Evolutionary conservation across 345 rosid genomes (phyloP).

Genomic region (Syzygium grande): DNA sequence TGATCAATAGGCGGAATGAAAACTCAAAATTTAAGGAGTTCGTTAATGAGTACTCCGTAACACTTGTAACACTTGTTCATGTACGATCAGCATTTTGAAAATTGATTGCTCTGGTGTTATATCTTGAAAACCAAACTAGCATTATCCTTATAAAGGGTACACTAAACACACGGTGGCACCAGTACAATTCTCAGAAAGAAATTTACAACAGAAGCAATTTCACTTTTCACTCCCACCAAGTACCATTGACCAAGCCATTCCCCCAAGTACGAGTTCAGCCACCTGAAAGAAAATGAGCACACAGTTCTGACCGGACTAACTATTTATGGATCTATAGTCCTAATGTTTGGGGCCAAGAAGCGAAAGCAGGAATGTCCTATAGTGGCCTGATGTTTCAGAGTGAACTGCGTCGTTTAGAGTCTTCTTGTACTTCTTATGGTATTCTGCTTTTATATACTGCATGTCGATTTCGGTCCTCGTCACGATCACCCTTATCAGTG

Average conservation of each 20-base stretch:
- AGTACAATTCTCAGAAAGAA: neutral
- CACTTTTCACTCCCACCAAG: neutral
- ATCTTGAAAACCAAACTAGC: neutral
- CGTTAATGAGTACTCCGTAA: neutral
- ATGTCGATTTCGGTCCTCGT: conserved; percentile 68
- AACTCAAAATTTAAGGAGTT: neutral
- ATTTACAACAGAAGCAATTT: neutral
- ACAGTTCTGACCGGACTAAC: neutral
- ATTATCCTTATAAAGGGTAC: neutral
- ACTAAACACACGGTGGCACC: neutral
- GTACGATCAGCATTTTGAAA: neutral
- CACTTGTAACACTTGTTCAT: neutral
- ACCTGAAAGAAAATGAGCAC: neutral
- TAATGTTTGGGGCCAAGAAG: conserved; percentile 53
- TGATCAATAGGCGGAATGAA: neutral
- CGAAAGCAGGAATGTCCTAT: conserved; percentile 47
- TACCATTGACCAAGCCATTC: neutral
- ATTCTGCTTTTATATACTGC: conserved; percentile 60
- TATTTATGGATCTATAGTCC: neutral
- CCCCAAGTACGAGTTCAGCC: neutral
- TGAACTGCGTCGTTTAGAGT: conserved; percentile 51
- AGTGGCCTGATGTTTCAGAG: conserved; percentile 62
- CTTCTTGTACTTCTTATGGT: conserved; percentile 46
- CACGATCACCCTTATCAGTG: conserved; percentile 51
- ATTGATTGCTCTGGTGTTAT: neutral